These are phyloP conservation scores for Podospora pseudoanserina DNA, from an alignment of 495 filamentous ascomycete species.

Conservation along the genomic window DNA sequence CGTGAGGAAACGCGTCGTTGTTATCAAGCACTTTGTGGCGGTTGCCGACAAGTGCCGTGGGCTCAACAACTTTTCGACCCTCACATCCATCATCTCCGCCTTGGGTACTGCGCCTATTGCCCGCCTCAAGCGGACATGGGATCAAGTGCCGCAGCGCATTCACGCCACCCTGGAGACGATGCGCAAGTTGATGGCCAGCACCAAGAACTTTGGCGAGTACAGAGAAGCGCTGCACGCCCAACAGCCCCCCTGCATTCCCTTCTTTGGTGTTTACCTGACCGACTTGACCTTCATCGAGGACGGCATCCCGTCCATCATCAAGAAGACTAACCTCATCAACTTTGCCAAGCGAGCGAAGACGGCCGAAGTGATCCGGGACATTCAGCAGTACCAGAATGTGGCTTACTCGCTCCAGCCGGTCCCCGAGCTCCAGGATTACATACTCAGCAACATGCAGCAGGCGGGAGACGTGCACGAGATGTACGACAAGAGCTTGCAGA, in stretches of 20 bases:
- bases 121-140: conserved; percentile 91
- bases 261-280: conserved; percentile 97
- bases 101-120: conserved; percentile 91
- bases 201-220: conserved; percentile 97
- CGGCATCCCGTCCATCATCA: conserved; percentile 90
- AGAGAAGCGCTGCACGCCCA: conserved; percentile 86
- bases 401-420: conserved; percentile 88
- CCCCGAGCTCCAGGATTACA: conserved; percentile 92
- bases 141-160: conserved; percentile 80
- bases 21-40: conserved; percentile 97
- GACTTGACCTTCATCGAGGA: conserved; percentile 99
- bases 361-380: conserved; percentile 94
- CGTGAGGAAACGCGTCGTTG: conserved; percentile 90
- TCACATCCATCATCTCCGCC: conserved; percentile 98
- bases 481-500: conserved; percentile 90
- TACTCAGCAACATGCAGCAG: conserved; percentile 87
- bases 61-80: conserved; percentile 94
- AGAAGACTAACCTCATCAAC: conserved; percentile 94
- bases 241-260: conserved; percentile 95
- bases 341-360: conserved; percentile 98
- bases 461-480: conserved; percentile 95
- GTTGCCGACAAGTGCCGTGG: conserved; percentile 96
- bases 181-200: conserved; percentile 93
- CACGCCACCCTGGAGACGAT: conserved; percentile 77
- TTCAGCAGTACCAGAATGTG: conserved; percentile 96